phyloP scores from a whole-genome alignment of 805 yeast genomes.

The Isabelozyma heimii region DNA sequence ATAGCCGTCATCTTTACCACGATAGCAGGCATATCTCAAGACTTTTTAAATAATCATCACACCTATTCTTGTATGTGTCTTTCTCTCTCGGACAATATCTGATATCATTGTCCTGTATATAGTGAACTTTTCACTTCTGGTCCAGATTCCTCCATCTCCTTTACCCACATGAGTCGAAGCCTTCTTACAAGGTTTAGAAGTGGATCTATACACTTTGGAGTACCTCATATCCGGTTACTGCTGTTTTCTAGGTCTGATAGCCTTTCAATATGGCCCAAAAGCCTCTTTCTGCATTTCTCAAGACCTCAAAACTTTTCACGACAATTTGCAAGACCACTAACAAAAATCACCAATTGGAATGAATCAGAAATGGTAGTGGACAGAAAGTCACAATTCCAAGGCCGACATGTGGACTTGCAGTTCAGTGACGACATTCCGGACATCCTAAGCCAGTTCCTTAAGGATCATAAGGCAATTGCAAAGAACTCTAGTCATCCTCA shows the following conservation, averaged over 20 bases:
- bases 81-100: background rate
- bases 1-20: no score
- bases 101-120: background rate
- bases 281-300: background rate
- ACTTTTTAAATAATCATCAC: background rate
- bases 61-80: background rate
- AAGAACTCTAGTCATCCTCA: conserved; percentile 66
- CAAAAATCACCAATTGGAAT: conserved; percentile 22
- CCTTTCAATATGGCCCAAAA: background rate
- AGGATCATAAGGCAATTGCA: conserved; percentile 44
- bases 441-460: conserved; percentile 40
- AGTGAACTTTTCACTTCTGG: background rate
- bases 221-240: no score
- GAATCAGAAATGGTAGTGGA: conserved; percentile 33
- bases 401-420: conserved; percentile 45
- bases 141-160: background rate
- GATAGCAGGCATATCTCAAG: background rate
- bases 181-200: no score
- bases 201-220: no score
- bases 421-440: conserved; percentile 41
- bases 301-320: background rate
- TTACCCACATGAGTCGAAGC: background rate
- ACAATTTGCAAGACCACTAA: background rate
- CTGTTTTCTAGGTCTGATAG: background rate
- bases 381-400: conserved; percentile 67